Percentiles rank a stretch among this genome's conserved stretches.
Conservation (phyloP, 495 filamentous ascomycete species). For the Bacidia gigantensis region DNA sequence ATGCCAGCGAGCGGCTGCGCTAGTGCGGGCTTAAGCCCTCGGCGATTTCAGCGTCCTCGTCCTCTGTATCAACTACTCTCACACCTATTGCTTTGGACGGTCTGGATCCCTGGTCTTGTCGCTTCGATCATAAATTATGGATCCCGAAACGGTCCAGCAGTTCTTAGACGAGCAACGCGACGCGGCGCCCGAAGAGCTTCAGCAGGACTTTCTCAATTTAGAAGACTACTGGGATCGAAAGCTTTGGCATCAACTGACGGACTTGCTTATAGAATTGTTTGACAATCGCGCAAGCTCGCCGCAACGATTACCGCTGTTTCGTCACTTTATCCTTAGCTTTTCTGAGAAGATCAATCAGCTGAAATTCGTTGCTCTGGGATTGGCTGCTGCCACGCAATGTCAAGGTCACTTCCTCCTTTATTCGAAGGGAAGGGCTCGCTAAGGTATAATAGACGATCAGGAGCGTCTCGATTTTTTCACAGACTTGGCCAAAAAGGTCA, state of each 20-base stretch:
- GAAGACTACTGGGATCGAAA: slow-evolving; percentile 98
- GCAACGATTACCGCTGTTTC: slow-evolving; percentile 80
- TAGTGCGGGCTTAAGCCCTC: neutral
- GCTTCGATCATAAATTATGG: slow-evolving; percentile 37
- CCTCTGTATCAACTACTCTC: neutral
- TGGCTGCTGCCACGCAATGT: slow-evolving; percentile 77
- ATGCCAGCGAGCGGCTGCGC: too few species aligned
- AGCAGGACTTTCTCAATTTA: slow-evolving; percentile 76
- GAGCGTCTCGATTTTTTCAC: slow-evolving; percentile 81
- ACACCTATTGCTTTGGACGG: too few species aligned
- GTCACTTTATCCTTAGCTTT: slow-evolving; percentile 90
- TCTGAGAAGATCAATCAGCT: slow-evolving; percentile 97
- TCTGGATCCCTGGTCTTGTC: too few species aligned
- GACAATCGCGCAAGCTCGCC: slow-evolving; percentile 61
- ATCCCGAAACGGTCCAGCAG: slow-evolving; percentile 75
- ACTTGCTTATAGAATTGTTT: slow-evolving; percentile 80
- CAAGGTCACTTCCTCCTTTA: slow-evolving; percentile 40
- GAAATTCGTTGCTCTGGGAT: slow-evolving; percentile 80
- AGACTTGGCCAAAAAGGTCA: slow-evolving; percentile 70
- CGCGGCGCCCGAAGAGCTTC: slow-evolving; percentile 69
- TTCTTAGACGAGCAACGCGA: slow-evolving; percentile 82
- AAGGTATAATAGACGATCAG: slow-evolving; percentile 52
- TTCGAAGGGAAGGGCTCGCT: neutral
- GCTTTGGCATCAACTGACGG: slow-evolving; percentile 98
- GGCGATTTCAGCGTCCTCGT: neutral